Percentiles rank a stretch among this genome's conserved stretches.
These are phyloP conservation scores for Pestalotiopsis sp. DNA, from an alignment of 2,329 filamentous ascomycete species.

Conservation along the genomic window DNA sequence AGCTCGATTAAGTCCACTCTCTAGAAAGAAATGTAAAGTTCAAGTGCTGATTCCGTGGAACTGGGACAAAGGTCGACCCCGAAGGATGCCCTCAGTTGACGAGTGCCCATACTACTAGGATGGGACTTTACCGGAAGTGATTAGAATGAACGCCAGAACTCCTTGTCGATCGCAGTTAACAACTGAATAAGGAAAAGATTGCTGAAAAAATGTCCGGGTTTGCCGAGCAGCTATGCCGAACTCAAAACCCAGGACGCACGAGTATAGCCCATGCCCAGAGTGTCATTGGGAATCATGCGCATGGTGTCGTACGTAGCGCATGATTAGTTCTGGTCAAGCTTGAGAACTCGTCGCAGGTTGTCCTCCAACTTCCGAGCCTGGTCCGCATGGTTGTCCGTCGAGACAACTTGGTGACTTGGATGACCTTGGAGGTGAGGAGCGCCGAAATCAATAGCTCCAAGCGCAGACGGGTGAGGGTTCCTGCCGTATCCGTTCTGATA, in stretches of 20 bases:
- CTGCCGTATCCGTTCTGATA: neutral
- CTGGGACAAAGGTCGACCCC: neutral
- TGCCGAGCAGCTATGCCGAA: conserved; percentile 18
- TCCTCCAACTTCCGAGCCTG: conserved; percentile 54
- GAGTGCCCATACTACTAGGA: conserved; percentile 9
- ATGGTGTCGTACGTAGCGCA: neutral
- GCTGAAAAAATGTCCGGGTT: conserved; percentile 11
- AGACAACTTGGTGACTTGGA: conserved; percentile 13
- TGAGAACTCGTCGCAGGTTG: conserved; percentile 54
- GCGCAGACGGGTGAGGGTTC: neutral
- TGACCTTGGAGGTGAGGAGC: conserved; percentile 2
- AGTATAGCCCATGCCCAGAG: conserved; percentile 9
- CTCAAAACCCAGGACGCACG: conserved; percentile 10
- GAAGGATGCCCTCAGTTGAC: conserved; percentile 14
- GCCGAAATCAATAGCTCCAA: neutral
- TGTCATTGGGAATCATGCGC: conserved; percentile 9
- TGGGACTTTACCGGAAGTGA: neutral
- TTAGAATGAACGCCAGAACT: neutral
- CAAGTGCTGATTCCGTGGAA: conserved; percentile 16
- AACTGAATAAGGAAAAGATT: conserved; percentile 11
- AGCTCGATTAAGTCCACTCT: conserved; percentile 20
- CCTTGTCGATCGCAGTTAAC: neutral
- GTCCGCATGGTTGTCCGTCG: conserved; percentile 26
- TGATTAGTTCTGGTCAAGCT: conserved; percentile 29
- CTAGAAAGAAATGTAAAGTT: conserved; percentile 14